Base-by-base conservation (phyloP, 148 eudicot genomes). In the Salicornia ramosissima region DNA sequence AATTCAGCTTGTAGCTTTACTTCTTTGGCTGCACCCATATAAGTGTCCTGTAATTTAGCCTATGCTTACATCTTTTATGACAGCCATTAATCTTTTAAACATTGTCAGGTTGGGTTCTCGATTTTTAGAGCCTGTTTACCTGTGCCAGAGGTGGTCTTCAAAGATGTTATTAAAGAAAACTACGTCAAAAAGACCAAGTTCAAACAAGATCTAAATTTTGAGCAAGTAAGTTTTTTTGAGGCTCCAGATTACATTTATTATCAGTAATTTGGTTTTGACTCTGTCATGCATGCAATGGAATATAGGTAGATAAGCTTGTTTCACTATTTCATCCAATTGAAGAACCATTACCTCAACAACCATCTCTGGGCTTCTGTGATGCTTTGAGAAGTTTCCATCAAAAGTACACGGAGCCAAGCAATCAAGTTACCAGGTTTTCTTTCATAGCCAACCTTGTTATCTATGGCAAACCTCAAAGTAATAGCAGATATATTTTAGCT, bases 51-150 rank as follows among this genome's bases (percentile, higher is more conserved):
- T n/a, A n/a, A n/a, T n/a, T n/a, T n/a, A n/a, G n/a, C n/a, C n/a
- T n/a, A n/a, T n/a, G n/a, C n/a, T n/a, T n/a, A n/a, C n/a, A n/a
- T n/a, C n/a, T n/a, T n/a, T n/a, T n/a, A n/a, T n/a, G n/a, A n/a
- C n/a, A n/a, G n/a, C 61, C 54, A 62, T 73, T 43, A 73, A 10
- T 59, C 14, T 51, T 10, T 36, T 11, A 1, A 63, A 60, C 39
- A 46, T 71, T 66, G 56, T 26, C 76, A 90, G 96, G 92, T 90
- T 47, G 86, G 78, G 64, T 90, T 90, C 46, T 72, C 72, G 30
- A 86, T 88, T 79, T 56, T 19, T 45, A 79, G 71, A 67, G 93
- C 86, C 47, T 90, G 89, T 77, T 78, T 90, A 67, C 96, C 96
- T 66, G 47, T 88, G 66, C 86, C 80, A 26, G 87, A 86, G 80